A percentile compares a stretch with the other conserved stretches of the same genome.
phyloP scores from a whole-genome alignment of 2,329 filamentous ascomycete genomes.

The Arthrobotrys iridis region DNA sequence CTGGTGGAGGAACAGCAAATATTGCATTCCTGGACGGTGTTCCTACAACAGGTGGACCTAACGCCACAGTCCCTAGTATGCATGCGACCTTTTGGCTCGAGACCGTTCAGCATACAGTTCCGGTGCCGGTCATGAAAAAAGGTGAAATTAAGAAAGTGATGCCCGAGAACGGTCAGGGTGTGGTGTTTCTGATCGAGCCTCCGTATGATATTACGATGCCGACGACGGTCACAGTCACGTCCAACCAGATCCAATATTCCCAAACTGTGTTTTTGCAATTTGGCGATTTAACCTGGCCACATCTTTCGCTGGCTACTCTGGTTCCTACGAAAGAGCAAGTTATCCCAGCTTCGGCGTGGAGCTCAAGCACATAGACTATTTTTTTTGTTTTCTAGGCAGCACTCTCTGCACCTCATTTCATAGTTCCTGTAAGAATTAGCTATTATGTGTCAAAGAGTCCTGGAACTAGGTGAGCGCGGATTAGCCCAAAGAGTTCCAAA shows the following conservation, averaged over 20 bases:
- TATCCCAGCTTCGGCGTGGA: constrained; percentile 40
- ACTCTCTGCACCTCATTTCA: too few relatives aligned
- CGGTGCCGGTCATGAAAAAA: constrained; percentile 53
- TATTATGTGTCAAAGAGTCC: too few relatives aligned
- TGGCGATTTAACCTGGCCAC: constrained; percentile 59
- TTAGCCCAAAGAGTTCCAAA: too few relatives aligned
- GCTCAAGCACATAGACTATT: background rate
- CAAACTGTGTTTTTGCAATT: constrained; percentile 60
- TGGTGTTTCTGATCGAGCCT: constrained; percentile 55
- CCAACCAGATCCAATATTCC: constrained; percentile 62
- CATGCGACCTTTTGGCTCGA: constrained; percentile 60
- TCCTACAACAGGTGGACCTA: constrained; percentile 57
- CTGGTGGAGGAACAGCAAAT: constrained; percentile 60
- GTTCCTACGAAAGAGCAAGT: constrained; percentile 47
- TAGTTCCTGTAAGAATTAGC: too few relatives aligned
- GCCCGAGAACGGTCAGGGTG: too few relatives aligned
- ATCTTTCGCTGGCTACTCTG: constrained; percentile 58
- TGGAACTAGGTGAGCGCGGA: too few relatives aligned
- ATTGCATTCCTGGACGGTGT: constrained; percentile 59
- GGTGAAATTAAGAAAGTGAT: too few relatives aligned
- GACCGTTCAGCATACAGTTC: constrained; percentile 57
- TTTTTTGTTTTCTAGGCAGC: background rate
- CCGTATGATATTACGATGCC: constrained; percentile 50
- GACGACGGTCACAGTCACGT: constrained; percentile 55
- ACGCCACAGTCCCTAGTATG: constrained; percentile 58